Evolutionary conservation across 1,284 basidiomycete genomes (phyloP).

Genomic region (Wolfiporia cocos): DNA sequence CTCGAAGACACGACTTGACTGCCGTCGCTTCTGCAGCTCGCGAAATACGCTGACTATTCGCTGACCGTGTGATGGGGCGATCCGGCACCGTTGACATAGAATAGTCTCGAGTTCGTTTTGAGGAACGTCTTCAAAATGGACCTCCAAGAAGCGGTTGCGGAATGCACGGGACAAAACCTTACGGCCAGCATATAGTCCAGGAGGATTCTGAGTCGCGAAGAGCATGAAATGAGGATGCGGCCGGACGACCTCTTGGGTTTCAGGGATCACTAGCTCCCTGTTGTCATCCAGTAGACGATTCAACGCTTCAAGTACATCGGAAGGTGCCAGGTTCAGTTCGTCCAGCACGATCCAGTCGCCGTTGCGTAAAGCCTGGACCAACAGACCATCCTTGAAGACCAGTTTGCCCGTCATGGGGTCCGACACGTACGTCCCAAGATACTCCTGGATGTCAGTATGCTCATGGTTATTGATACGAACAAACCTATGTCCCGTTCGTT

Average conservation of each 20-base stretch:
- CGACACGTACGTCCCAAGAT: slow-evolving; percentile 94
- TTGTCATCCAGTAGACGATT: slow-evolving; percentile 98
- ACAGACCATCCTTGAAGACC: slow-evolving; percentile 89
- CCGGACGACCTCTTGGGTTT: slow-evolving; percentile 91
- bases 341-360: slow-evolving; percentile 99
- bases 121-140: slow-evolving; percentile 97
- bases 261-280: slow-evolving; percentile 92
- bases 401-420: slow-evolving; percentile 90
- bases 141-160: slow-evolving; percentile 97
- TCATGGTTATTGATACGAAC: slow-evolving; percentile 99
- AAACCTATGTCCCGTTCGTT: slow-evolving; percentile 91
- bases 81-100: slow-evolving; percentile 81
- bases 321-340: slow-evolving; percentile 96
- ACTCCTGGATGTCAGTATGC: slow-evolving; percentile 99
- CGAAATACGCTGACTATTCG: slow-evolving; percentile 91
- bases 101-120: slow-evolving; percentile 93
- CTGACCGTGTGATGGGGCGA: slow-evolving; percentile 89
- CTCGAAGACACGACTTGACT: slow-evolving; percentile 91
- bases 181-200: slow-evolving; percentile 94
- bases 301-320: slow-evolving; percentile 95
- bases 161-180: slow-evolving; percentile 96
- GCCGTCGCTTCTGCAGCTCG: slow-evolving; percentile 90
- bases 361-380: slow-evolving; percentile 87
- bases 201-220: slow-evolving; percentile 98
- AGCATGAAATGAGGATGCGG: slow-evolving; percentile 98